phyloP scores from a whole-genome alignment of 2,329 filamentous ascomycete species.

The Trichoderma sp. region DNA sequence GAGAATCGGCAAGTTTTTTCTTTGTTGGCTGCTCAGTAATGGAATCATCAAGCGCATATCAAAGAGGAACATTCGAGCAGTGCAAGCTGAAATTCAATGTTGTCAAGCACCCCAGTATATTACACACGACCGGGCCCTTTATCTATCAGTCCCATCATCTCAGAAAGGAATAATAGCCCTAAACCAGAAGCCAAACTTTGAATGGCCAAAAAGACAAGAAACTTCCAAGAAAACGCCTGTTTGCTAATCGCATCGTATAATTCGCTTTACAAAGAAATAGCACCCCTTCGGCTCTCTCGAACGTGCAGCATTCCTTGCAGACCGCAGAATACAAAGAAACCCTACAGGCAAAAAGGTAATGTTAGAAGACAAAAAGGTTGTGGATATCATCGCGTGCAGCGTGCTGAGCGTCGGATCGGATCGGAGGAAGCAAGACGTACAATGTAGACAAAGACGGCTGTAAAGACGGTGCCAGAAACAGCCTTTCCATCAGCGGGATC shows the following conservation, averaged over 20 bases:
- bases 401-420: background rate
- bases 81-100: background rate
- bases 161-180: background rate
- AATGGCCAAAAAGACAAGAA: background rate
- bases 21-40: background rate
- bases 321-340: slow-evolving; percentile 89
- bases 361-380: background rate
- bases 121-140: slow-evolving; percentile 6
- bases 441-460: slow-evolving; percentile 83
- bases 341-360: slow-evolving; percentile 53
- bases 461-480: slow-evolving; percentile 84
- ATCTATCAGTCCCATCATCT: background rate
- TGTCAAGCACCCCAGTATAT: background rate
- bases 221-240: slow-evolving; percentile 6
- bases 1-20: background rate
- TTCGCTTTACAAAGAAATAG: slow-evolving; percentile 68
- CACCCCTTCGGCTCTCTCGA: slow-evolving; percentile 79
- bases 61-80: background rate
- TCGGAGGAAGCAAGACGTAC: slow-evolving; percentile 58
- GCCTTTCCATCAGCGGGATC: slow-evolving; percentile 73
- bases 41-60: background rate
- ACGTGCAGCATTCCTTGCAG: slow-evolving; percentile 86
- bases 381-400: background rate
- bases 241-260: background rate
- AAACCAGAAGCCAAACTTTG: slow-evolving; percentile 13